Conservation (phyloP, 1,284 basidiomycete genomes). For the Cutaneotrichosporon cyanovorans region DNA sequence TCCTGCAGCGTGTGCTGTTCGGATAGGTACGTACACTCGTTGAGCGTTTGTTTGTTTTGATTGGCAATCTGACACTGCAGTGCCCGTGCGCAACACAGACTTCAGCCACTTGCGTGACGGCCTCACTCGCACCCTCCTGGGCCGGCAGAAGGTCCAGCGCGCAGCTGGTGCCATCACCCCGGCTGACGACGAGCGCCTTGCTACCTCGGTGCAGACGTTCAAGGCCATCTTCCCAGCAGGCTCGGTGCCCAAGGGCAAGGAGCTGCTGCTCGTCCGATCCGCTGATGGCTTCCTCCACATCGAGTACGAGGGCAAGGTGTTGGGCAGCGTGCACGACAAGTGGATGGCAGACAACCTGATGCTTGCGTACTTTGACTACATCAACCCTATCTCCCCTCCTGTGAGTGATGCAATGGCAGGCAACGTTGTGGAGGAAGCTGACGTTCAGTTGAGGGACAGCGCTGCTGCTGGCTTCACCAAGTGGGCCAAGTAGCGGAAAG, state of each 20-base stretch:
- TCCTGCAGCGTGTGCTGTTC: slow-evolving; percentile 37
- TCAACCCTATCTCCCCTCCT: slow-evolving; percentile 38
- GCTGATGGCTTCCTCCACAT: slow-evolving; percentile 11
- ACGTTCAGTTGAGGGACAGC: slow-evolving; percentile 4
- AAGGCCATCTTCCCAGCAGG: slow-evolving; percentile 48
- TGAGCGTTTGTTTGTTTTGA: too few species aligned
- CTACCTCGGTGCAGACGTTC: slow-evolving; percentile 39
- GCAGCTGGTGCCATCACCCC: slow-evolving; percentile 23
- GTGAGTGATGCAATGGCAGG: not conserved
- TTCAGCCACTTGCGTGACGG: slow-evolving; percentile 52
- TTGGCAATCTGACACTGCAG: slow-evolving; percentile 28
- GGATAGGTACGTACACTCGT: slow-evolving; percentile 35
- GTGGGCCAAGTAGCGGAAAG: not conserved
- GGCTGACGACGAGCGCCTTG: slow-evolving; percentile 38
- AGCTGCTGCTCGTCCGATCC: slow-evolving; percentile 44
- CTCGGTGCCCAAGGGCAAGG: slow-evolving; percentile 47
- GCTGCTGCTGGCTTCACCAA: not conserved
- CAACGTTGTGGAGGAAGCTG: not conserved
- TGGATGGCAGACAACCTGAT: slow-evolving; percentile 46
- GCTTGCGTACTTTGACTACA: slow-evolving; percentile 46
- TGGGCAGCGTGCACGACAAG: slow-evolving; percentile 40
- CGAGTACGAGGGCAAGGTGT: slow-evolving; percentile 34
- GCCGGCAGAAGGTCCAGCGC: slow-evolving; percentile 46
- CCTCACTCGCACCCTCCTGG: slow-evolving; percentile 48
- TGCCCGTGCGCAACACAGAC: slow-evolving; percentile 51